Conservation (phyloP, 139 green algal genomes). For the Picochlorum sp. region DNA sequence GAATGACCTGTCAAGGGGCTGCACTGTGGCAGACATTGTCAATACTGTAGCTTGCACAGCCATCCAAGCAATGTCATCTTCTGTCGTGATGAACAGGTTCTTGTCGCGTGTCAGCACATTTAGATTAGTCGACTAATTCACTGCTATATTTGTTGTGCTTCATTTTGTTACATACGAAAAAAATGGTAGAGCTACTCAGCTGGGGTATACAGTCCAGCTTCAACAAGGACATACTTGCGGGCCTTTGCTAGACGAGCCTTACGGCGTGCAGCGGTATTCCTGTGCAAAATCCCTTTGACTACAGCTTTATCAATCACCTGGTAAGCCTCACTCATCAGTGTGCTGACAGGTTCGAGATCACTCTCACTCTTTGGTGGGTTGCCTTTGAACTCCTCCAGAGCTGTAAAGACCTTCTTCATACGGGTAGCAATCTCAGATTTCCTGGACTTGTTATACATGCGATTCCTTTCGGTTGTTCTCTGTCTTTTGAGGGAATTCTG, state of each 20-base stretch:
- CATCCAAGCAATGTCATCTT: conserved; percentile 49
- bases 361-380: conserved; percentile 29
- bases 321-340: conserved; percentile 71
- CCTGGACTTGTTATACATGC: conserved; percentile 68
- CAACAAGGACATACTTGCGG: conserved; percentile 48
- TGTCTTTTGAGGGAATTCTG: conserved; percentile 50
- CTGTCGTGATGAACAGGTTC: conserved; percentile 3
- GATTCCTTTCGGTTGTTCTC: conserved; percentile 43
- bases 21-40: conserved; percentile 84
- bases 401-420: conserved; percentile 72
- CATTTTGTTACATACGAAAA: neutral
- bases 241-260: conserved; percentile 67
- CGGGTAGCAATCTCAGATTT: conserved; percentile 73
- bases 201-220: conserved; percentile 55
- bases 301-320: conserved; percentile 51
- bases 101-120: neutral
- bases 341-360: conserved; percentile 56
- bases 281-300: conserved; percentile 71
- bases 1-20: conserved; percentile 84
- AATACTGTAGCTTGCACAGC: conserved; percentile 78
- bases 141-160: neutral
- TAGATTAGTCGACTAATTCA: neutral
- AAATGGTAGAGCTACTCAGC: neutral
- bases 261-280: conserved; percentile 71
- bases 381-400: conserved; percentile 51